These are phyloP conservation scores for Gyromitra esculenta DNA, from an alignment of 2,329 filamentous ascomycete genomes.

Conservation along the genomic window DNA sequence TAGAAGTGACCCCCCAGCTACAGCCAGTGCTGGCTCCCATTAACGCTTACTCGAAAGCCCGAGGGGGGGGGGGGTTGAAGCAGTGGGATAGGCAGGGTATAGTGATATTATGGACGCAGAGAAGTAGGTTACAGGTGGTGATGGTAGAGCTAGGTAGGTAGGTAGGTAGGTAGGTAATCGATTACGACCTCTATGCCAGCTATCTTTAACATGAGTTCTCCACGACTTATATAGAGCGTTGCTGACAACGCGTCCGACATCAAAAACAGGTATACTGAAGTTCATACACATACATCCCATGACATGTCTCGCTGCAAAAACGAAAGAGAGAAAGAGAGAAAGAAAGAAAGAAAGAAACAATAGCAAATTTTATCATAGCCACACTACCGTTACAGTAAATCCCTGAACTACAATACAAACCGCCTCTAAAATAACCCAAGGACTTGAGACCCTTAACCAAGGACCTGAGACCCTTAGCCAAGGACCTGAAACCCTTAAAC, in stretches of 20 bases:
- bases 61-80: too few relatives aligned
- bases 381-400: constrained; percentile 1
- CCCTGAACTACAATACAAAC: background rate
- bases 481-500: constrained; percentile 11
- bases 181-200: too few relatives aligned
- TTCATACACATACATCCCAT: background rate
- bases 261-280: background rate
- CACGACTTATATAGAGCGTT: too few relatives aligned
- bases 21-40: too few relatives aligned
- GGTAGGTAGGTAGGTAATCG: too few relatives aligned
- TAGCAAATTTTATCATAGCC: background rate
- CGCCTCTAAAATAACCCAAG: background rate
- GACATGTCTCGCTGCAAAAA: background rate
- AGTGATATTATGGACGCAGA: too few relatives aligned
- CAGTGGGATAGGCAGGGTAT: too few relatives aligned
- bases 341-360: background rate
- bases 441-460: background rate
- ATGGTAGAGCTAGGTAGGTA: too few relatives aligned
- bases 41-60: too few relatives aligned
- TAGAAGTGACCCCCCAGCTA: too few relatives aligned
- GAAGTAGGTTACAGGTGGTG: too few relatives aligned
- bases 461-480: background rate
- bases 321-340: background rate
- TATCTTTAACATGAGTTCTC: too few relatives aligned
- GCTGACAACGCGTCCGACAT: background rate